phyloP scores from a whole-genome alignment of 176 grass and related monocot species.

The Carex cristatella region DNA sequence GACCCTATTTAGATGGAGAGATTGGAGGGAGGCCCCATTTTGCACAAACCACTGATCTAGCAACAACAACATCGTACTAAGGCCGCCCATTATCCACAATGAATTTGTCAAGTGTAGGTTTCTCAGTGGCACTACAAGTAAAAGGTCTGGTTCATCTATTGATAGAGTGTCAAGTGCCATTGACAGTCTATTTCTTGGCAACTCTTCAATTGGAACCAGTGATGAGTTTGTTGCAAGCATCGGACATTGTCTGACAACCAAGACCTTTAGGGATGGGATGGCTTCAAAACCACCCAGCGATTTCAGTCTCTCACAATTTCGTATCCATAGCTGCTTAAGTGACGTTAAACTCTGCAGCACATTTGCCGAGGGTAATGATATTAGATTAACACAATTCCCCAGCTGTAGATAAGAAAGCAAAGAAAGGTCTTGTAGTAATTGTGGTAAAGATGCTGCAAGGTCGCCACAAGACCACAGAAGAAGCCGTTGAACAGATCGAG shows the following conservation, averaged over 20 bases:
- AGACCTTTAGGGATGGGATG: not conserved
- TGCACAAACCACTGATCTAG: not conserved
- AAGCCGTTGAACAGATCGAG: not conserved
- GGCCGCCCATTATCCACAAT: not conserved
- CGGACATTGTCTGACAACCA: not conserved
- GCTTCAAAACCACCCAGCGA: conserved; percentile 10
- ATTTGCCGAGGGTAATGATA: not conserved
- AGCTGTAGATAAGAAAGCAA: not conserved
- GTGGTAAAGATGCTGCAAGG: not conserved
- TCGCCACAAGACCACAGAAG: not conserved
- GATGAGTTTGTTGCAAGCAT: not conserved
- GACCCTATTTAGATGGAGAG: not conserved
- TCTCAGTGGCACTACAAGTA: not conserved
- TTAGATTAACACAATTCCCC: not conserved
- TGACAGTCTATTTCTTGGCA: not conserved
- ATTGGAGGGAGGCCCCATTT: not conserved
- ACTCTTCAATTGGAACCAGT: not conserved
- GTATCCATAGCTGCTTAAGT: not conserved
- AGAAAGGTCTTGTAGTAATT: not conserved
- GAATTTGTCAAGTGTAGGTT: not conserved
- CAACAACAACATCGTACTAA: not conserved
- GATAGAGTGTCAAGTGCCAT: not conserved
- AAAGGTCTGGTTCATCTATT: not conserved
- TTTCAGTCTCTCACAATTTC: not conserved
- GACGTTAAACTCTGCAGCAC: not conserved